Evolutionary conservation across 2,329 filamentous ascomycete genomes (phyloP).

Genomic region (Venturia nashicola): DNA sequence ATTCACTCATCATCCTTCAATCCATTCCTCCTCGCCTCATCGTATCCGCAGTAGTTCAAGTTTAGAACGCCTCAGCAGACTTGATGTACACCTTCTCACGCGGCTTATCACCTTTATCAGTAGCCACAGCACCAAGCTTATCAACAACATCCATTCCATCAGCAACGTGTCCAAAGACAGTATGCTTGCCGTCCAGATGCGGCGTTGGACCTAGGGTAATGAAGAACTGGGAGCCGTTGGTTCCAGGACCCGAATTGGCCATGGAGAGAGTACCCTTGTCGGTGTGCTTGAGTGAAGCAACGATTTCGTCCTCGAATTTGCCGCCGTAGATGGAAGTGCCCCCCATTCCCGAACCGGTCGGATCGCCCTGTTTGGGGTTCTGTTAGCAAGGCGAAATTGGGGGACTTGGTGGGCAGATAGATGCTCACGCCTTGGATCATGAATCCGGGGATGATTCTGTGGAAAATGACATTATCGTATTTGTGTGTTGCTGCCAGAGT

Average conservation of each 20-base stretch:
- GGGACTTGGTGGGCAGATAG: neutral
- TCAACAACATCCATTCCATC: slow-evolving; percentile 90
- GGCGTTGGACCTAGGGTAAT: slow-evolving; percentile 74
- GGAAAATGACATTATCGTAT: slow-evolving; percentile 87
- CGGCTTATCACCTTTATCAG: slow-evolving; percentile 33
- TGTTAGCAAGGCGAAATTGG: neutral
- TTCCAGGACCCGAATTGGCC: slow-evolving; percentile 74
- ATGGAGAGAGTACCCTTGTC: slow-evolving; percentile 84
- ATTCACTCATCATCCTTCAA: neutral
- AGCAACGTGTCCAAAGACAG: slow-evolving; percentile 80
- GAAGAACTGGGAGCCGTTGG: slow-evolving; percentile 96
- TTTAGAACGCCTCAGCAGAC: neutral
- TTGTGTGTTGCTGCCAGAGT: slow-evolving; percentile 89
- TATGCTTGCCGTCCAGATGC: slow-evolving; percentile 81
- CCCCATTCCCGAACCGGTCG: slow-evolving; percentile 81
- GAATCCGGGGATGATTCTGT: slow-evolving; percentile 82
- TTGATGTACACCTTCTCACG: slow-evolving; percentile 1
- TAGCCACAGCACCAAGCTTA: slow-evolving; percentile 81
- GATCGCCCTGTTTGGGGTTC: slow-evolving; percentile 70
- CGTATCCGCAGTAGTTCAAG: too few species aligned
- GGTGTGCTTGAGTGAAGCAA: slow-evolving; percentile 86
- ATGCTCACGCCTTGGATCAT: slow-evolving; percentile 41
- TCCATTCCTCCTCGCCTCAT: neutral
- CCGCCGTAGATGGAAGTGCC: slow-evolving; percentile 86
- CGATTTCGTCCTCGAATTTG: slow-evolving; percentile 80